Base-by-base conservation (phyloP, 1,284 basidiomycete genomes). In the Puccinia triticina region DNA sequence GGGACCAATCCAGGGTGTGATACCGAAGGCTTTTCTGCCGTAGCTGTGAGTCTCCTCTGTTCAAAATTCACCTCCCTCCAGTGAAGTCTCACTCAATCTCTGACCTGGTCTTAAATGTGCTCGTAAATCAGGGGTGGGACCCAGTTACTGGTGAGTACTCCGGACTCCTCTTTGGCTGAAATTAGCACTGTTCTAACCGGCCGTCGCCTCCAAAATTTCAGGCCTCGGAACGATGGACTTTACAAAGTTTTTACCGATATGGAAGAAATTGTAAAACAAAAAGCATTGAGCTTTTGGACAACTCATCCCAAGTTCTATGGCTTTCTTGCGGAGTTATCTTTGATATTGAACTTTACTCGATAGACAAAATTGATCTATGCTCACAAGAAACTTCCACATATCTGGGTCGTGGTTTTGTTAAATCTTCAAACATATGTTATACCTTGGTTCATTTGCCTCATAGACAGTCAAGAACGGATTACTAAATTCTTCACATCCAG, bases 1-100 rank as follows among this genome's bases (percentile, higher is more conserved):
- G 91, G 91, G 0, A 89, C 89, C 77, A 91, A 90, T 83, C 89
- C 89, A 0, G 91, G 90, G 84, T 84, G 83, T 50, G 90, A 90
- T 3, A 91, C 90, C 0, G 88, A 82, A 26, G 86, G 86, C 0
- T 87, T 87, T 82, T 80, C 64, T 43, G 89, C 89, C 14, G 88
- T 88, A 5, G 48, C 57, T 21, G 90, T 80, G 53, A 80, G 78
- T 80, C 14, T 67, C 21, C 1, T 23, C 59, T 18, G 40, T 18
- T 50, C 40, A 32, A 53, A 50, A 32, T 72, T n/a, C n/a, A 18
- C 11, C 3, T n/a, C 4, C 12, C n/a, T 53, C 21, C 26, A 57
- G 12, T 10, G 43, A 18, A 79, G 55, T 34, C 48, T 23, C 10
- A n/a, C 12, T n/a, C 2, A 7, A 66, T 50, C 48, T 67, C 23